Conservation (phyloP, 2,329 filamentous ascomycete genomes). For the Clarireedia hainanense region DNA sequence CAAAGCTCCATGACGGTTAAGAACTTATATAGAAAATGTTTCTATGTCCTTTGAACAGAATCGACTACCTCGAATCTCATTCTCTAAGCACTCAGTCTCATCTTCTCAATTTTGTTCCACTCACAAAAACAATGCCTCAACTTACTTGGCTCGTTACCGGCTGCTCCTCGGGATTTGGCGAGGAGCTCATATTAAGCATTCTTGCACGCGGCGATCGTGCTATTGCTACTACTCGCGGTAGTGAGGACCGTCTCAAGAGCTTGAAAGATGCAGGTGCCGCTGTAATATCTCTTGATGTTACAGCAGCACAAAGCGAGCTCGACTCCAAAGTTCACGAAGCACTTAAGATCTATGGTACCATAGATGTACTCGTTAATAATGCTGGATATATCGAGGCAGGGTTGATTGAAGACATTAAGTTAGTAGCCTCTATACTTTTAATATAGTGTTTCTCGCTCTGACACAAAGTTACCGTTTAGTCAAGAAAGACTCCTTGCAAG, state of each 20-base stretch:
- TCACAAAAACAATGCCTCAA: not conserved
- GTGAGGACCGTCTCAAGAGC: slow-evolving; percentile 30
- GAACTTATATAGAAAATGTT: too few relatives aligned
- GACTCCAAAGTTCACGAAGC: slow-evolving; percentile 30
- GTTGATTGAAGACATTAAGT: slow-evolving; percentile 25
- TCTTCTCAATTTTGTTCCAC: too few relatives aligned
- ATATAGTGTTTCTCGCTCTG: not conserved
- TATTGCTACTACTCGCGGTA: slow-evolving; percentile 13
- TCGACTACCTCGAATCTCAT: too few relatives aligned
- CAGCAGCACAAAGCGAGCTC: slow-evolving; percentile 31
- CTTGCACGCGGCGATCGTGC: slow-evolving; percentile 14
- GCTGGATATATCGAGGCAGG: slow-evolving; percentile 25
- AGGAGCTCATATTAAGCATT: slow-evolving; percentile 10
- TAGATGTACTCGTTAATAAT: slow-evolving; percentile 32
- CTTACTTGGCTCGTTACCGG: slow-evolving; percentile 18
- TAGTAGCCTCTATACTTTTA: not conserved
- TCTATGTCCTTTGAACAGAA: too few relatives aligned
- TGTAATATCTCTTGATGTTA: slow-evolving; percentile 40
- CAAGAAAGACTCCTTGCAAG: slow-evolving; percentile 7
- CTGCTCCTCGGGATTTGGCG: slow-evolving; percentile 18
- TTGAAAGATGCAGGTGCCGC: slow-evolving; percentile 38
- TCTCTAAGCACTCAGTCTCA: too few relatives aligned
- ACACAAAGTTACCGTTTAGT: slow-evolving; percentile 1
- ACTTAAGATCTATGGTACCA: slow-evolving; percentile 14
- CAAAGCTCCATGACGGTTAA: too few relatives aligned